phyloP scores from a whole-genome alignment of 192 early-diverging fungal species.

The Phycomyces nitens region DNA sequence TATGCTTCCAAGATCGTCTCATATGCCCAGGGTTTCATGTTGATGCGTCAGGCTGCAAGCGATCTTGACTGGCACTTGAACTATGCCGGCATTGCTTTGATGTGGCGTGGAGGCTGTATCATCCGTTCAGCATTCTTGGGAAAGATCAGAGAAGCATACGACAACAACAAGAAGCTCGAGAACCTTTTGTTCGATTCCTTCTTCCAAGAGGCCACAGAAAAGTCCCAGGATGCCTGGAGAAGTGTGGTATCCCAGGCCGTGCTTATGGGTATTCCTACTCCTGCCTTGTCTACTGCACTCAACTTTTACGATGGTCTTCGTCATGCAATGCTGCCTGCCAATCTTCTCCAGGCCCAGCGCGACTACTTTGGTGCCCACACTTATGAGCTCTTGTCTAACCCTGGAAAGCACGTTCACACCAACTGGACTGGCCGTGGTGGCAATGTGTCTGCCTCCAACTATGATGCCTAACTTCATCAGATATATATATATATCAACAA shows the following conservation, averaged over 20 bases:
- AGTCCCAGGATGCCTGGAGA: constrained; percentile 84
- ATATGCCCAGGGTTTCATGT: constrained; percentile 99
- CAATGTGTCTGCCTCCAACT: constrained; percentile 51
- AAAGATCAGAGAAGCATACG: constrained; percentile 95
- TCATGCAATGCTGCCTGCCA: constrained; percentile 83
- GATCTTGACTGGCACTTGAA: constrained; percentile 93
- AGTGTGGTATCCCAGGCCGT: constrained; percentile 78
- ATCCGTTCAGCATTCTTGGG: constrained; percentile 96
- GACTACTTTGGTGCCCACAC: constrained; percentile 99
- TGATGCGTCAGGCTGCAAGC: constrained; percentile 92
- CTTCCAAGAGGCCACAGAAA: constrained; percentile 88
- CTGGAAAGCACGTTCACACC: constrained; percentile 73
- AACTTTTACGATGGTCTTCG: constrained; percentile 98
- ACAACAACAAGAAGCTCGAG: constrained; percentile 78
- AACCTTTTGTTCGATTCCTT: constrained; percentile 95
- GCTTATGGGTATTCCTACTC: constrained; percentile 84
- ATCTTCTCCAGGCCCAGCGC: constrained; percentile 95
- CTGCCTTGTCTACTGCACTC: constrained; percentile 86
- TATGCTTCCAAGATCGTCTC: constrained; percentile 98
- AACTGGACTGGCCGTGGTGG: constrained; percentile 98
- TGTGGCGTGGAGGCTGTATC: constrained; percentile 99
- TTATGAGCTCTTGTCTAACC: constrained; percentile 78
- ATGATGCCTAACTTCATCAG: constrained; percentile 43
- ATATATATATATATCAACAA: no score
- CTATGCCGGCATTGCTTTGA: constrained; percentile 95